phyloP scores from a whole-genome alignment of 2,329 filamentous ascomycete species.

The Exophiala sp. region DNA sequence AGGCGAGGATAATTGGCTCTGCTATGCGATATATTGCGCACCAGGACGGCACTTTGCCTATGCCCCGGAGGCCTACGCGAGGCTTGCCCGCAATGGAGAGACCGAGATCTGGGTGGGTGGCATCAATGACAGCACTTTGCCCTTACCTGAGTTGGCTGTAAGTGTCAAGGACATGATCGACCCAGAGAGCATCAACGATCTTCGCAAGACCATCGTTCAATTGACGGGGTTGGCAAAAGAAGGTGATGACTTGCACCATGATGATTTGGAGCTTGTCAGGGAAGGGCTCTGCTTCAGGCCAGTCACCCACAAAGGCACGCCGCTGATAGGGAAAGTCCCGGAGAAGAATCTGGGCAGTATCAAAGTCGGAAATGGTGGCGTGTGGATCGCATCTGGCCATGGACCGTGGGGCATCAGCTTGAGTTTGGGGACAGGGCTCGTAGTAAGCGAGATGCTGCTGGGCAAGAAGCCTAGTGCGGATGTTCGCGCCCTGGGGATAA shows the following conservation, averaged over 20 bases:
- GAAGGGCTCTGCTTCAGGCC: constrained; percentile 71
- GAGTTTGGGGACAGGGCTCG: constrained; percentile 65
- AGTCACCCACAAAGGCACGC: constrained; percentile 60
- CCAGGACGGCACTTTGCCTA: constrained; percentile 51
- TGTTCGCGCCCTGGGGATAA: neutral
- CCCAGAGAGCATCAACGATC: constrained; percentile 36
- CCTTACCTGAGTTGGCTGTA: constrained; percentile 56
- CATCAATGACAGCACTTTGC: constrained; percentile 59
- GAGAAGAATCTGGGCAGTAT: constrained; percentile 39
- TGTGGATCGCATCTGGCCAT: constrained; percentile 70
- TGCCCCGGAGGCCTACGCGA: constrained; percentile 68
- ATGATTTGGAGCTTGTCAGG: constrained; percentile 60
- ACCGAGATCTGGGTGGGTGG: constrained; percentile 69
- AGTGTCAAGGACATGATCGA: constrained; percentile 41
- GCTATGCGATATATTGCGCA: constrained; percentile 67
- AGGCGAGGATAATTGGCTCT: constrained; percentile 44
- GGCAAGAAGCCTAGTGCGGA: constrained; percentile 54
- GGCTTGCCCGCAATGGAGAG: constrained; percentile 50
- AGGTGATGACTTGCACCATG: constrained; percentile 33
- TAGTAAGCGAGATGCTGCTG: constrained; percentile 67
- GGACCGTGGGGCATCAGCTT: constrained; percentile 71
- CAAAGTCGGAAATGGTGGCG: constrained; percentile 49
- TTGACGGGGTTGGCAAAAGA: constrained; percentile 33
- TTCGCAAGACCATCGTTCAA: constrained; percentile 34
- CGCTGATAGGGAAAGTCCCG: constrained; percentile 55